phyloP scores from a whole-genome alignment of 179 eudicot species.

The Silene coronaria region DNA sequence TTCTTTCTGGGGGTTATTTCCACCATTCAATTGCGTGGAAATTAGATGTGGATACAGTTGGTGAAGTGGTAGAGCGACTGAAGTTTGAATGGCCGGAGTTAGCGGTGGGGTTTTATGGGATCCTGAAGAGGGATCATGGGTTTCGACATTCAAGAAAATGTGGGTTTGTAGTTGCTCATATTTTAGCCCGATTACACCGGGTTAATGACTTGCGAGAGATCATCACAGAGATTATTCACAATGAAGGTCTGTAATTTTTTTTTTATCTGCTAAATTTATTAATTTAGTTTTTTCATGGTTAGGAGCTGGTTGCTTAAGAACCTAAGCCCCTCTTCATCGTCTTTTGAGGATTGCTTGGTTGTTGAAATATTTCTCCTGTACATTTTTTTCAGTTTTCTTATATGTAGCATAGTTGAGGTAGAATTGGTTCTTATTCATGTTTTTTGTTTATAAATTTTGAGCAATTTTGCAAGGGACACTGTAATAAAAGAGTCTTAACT shows the following conservation, averaged over 20 bases:
- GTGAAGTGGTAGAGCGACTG: conserved; percentile 35
- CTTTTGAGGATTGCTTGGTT: background rate
- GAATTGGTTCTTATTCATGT: background rate
- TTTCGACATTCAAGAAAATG: conserved; percentile 42
- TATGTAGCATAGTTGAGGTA: background rate
- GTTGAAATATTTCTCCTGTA: too few relatives aligned
- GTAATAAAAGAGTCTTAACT: background rate
- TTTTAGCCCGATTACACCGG: conserved; percentile 41
- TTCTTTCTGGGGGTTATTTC: conserved; percentile 23
- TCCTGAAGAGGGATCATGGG: conserved; percentile 43
- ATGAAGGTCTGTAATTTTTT: conserved; percentile 50
- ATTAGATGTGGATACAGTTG: conserved; percentile 32
- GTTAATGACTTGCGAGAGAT: conserved; percentile 35
- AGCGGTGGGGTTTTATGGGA: conserved; percentile 40
- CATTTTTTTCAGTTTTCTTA: background rate
- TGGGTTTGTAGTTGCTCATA: conserved; percentile 47
- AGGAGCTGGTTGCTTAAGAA: background rate
- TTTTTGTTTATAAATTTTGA: too few relatives aligned
- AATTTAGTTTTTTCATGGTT: background rate
- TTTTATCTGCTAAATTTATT: background rate
- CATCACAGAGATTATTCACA: conserved; percentile 32
- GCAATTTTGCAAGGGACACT: too few relatives aligned
- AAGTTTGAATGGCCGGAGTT: conserved; percentile 25
- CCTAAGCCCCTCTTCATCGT: background rate
- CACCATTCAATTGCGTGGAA: conserved; percentile 16